These are phyloP conservation scores for Neospermospora avenae DNA, from an alignment of 2,329 filamentous ascomycete species.

Conservation along the genomic window DNA sequence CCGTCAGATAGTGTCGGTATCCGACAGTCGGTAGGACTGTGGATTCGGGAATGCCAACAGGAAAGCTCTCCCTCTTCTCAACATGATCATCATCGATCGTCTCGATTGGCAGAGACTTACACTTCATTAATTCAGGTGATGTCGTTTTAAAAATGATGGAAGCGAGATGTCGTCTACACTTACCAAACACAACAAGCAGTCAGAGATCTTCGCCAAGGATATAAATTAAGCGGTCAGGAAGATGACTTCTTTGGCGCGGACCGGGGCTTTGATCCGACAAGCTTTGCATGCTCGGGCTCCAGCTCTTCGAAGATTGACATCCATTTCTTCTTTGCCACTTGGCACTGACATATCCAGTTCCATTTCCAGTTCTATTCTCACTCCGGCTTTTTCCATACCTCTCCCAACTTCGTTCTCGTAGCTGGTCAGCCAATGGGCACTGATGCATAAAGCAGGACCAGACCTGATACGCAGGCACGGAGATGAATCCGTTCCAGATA, in stretches of 20 bases:
- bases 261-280: background rate
- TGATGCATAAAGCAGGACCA: background rate
- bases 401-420: background rate
- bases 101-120: no score
- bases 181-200: background rate
- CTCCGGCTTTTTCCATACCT: background rate
- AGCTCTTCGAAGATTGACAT: no score
- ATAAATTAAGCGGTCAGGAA: background rate
- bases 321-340: background rate
- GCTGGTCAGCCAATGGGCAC: background rate
- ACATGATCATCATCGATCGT: no score
- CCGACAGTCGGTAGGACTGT: no score
- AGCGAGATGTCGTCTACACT: background rate
- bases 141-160: slow-evolving; percentile 3
- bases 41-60: no score
- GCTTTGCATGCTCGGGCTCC: background rate
- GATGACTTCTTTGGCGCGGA: background rate
- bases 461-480: background rate
- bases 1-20: no score
- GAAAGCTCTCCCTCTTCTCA: no score
- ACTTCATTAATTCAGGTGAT: background rate
- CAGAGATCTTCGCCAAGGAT: slow-evolving; percentile 2
- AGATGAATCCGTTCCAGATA: slow-evolving; percentile 1
- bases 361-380: background rate
- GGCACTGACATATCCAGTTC: background rate